Base-by-base conservation (phyloP, 805 yeast genomes). In the Ogataea saltuana region DNA sequence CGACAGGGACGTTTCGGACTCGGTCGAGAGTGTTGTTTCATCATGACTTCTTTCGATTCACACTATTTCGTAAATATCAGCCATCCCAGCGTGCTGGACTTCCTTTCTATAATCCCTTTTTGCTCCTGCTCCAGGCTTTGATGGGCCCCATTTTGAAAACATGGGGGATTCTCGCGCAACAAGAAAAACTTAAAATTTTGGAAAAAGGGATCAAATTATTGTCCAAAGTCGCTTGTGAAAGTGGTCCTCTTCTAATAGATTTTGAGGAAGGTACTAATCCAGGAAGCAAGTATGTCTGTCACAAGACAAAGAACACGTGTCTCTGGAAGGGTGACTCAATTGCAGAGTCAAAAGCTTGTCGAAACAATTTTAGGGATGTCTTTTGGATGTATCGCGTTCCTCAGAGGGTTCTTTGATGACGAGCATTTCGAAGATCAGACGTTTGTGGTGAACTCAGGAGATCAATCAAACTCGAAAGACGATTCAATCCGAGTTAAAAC, bases 361-460 rank as follows among this genome's bases (percentile, higher is more conserved):
- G 71, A 76, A 40, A 68, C 79, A 1, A 66, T 78, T 60, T 49
- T 80, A 13, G 59, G 69, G 0, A 75, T 77, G 70, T 70, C 82
- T 0, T 65, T 80, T 50, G 81, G 84, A 1, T 78, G 84, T 51
- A 62, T 81, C 20, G 72, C 81, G 2, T 81, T 70, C 51, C 59
- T 80, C 12, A 65, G 85, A 45, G 80, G 81, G 1, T 60, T 81
- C 16, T 80, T 81, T 46, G 76, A 76, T 6, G 83, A 80, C 47
- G 75, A 70, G 10, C 69, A 67, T 52, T 81, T 76, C 55, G 64
- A 64, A 20, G 83, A 79, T 50, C 73, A 70, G 43, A 56, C 66
- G 27, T 74, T 74, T 55, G 67, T 68, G 4, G 72, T 33, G 27
- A 22, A 20, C 23, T 28, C 36, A 3, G 36, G 73, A 1, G 63